A percentile compares a stretch with the other conserved stretches of the same genome.
These are phyloP conservation scores for Physcomitrellopsis africana DNA, from an alignment of 225 moss, liverwort and hornwort genomes.

Conservation along the genomic window DNA sequence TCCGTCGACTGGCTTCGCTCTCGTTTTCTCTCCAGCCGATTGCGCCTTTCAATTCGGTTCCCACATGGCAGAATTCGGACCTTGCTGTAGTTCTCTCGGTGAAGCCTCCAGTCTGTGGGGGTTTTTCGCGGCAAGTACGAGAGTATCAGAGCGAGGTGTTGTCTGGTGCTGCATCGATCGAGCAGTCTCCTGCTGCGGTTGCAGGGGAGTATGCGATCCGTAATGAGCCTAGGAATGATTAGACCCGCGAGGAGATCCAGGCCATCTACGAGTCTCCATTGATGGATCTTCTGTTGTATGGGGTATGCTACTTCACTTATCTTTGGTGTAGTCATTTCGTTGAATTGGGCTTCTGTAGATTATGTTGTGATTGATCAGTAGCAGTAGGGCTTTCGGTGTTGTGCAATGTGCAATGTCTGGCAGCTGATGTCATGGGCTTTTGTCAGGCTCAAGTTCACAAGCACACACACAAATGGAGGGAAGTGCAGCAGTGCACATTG, in stretches of 20 bases:
- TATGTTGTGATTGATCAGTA: too few relatives aligned
- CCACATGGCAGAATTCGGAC: not conserved
- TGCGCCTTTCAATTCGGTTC: not conserved
- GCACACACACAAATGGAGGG: conserved; percentile 86
- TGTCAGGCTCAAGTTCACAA: conserved; percentile 91
- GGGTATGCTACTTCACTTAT: conserved; percentile 39
- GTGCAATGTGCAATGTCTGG: too few relatives aligned
- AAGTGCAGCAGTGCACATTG: conserved; percentile 98
- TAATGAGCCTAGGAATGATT: conserved; percentile 59
- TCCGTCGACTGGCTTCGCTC: conserved; percentile 35
- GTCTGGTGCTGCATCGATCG: conserved; percentile 25
- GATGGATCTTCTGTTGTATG: conserved; percentile 90
- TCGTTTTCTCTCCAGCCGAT: conserved; percentile 1
- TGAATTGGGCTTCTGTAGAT: not conserved
- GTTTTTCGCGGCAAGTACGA: conserved; percentile 27
- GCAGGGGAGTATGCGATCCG: conserved; percentile 53
- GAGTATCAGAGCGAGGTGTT: conserved; percentile 31
- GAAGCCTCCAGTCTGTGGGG: not conserved
- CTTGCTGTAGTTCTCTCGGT: not conserved
- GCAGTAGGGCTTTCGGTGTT: too few relatives aligned
- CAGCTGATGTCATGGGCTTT: conserved; percentile 4
- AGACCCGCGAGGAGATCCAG: conserved; percentile 67
- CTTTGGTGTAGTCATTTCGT: not conserved
- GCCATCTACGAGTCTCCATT: conserved; percentile 89
- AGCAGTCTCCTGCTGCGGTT: conserved; percentile 42